phyloP scores from a whole-genome alignment of 306 rosid species.

The Casuarina equisetifolia region DNA sequence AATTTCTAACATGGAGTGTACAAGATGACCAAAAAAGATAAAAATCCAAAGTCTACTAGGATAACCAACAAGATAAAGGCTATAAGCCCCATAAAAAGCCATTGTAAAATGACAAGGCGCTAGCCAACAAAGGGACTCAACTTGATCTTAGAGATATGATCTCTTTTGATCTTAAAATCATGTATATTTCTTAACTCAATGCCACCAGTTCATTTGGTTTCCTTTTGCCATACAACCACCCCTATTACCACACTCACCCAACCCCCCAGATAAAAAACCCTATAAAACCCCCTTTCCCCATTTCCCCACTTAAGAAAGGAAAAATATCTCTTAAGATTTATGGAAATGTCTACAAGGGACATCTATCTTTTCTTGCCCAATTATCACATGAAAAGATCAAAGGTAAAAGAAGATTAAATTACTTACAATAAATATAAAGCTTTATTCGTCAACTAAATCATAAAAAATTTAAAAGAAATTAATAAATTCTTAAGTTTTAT shows the following conservation, averaged over 20 bases:
- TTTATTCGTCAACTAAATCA: neutral
- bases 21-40: neutral
- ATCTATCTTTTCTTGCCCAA: neutral
- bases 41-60: neutral
- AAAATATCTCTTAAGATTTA: neutral
- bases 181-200: neutral
- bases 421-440: neutral
- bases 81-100: neutral
- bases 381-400: neutral
- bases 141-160: neutral
- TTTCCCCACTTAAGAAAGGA: neutral
- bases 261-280: too few species aligned
- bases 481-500: neutral
- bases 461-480: neutral
- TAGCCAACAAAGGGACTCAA: neutral
- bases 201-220: neutral
- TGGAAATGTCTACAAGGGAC: neutral
- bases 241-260: too few species aligned
- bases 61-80: neutral
- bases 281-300: neutral
- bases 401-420: neutral
- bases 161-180: constrained; percentile 2
- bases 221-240: neutral
- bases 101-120: neutral
- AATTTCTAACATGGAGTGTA: neutral